These are phyloP conservation scores for Colletotrichum sp. DNA, from an alignment of 2,329 filamentous ascomycete genomes.

Conservation along the genomic window DNA sequence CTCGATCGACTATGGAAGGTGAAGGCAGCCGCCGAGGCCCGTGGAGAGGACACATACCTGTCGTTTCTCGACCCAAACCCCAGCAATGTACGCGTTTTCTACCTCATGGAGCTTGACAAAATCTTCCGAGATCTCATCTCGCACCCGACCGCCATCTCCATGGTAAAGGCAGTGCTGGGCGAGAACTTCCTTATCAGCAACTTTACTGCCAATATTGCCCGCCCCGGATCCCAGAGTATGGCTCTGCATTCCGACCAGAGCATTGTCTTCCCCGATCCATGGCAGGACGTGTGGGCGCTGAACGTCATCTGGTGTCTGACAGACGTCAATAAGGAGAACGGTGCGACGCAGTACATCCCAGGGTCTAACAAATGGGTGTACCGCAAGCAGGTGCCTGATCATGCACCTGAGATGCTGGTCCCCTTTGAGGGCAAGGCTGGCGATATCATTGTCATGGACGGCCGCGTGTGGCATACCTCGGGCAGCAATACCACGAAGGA, in stretches of 20 bases:
- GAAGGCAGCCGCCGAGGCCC: background rate
- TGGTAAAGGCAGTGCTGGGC: background rate
- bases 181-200: background rate
- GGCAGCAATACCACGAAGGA: background rate
- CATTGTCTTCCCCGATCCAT: background rate
- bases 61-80: background rate
- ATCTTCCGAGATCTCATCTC: background rate
- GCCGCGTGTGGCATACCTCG: background rate
- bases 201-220: background rate
- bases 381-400: background rate
- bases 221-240: background rate
- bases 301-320: background rate
- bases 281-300: background rate
- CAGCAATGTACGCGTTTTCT: background rate
- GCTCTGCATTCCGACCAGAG: background rate
- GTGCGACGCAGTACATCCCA: background rate
- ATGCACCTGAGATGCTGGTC: background rate
- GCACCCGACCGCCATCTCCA: background rate
- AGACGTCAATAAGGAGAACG: background rate
- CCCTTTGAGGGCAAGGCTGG: background rate
- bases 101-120: background rate
- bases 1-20: background rate
- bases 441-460: background rate
- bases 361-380: background rate
- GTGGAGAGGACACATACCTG: background rate